Percentiles rank a stretch among this genome's conserved stretches.
Evolutionary conservation across 306 rosid species (phyloP).

Genomic region (Begonia loranthoides): DNA sequence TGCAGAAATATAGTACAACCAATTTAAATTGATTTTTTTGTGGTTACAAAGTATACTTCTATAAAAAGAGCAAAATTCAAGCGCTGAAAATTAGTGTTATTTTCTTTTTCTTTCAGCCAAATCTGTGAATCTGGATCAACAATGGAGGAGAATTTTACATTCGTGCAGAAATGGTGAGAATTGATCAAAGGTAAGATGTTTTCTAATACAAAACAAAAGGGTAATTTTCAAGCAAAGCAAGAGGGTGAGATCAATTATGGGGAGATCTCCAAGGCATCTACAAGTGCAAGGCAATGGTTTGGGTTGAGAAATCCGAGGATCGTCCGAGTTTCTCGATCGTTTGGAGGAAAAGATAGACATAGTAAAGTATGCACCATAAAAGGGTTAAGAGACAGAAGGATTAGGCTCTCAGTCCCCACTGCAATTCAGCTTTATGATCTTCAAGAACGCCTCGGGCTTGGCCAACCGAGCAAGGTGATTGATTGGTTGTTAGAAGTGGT

Average conservation of each 20-base stretch:
- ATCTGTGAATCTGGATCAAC: no score
- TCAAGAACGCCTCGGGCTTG: conserved; percentile 61
- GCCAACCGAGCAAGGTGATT: conserved; percentile 80
- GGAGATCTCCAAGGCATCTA: conserved; percentile 15
- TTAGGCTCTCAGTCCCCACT: conserved; percentile 71
- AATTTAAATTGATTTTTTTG: no score
- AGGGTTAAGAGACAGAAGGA: conserved; percentile 73
- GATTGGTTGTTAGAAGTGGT: conserved; percentile 74
- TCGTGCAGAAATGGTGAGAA: background rate
- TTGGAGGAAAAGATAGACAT: conserved; percentile 93
- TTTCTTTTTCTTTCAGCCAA: no score
- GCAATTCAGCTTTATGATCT: conserved; percentile 79
- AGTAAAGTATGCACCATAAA: conserved; percentile 83
- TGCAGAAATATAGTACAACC: no score
- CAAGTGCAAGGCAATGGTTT: conserved; percentile 61
- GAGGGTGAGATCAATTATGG: conserved; percentile 15
- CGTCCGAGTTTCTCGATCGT: conserved; percentile 60
- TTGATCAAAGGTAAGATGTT: conserved; percentile 21
- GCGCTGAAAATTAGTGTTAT: no score
- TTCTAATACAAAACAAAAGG: conserved; percentile 37
- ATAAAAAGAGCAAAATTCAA: no score
- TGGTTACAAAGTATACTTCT: no score
- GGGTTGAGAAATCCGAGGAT: conserved; percentile 68
- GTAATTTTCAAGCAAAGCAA: conserved; percentile 20
- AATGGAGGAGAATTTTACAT: no score